Conservation (phyloP, 495 filamentous ascomycete species). For the Cudoniella acicularis region DNA sequence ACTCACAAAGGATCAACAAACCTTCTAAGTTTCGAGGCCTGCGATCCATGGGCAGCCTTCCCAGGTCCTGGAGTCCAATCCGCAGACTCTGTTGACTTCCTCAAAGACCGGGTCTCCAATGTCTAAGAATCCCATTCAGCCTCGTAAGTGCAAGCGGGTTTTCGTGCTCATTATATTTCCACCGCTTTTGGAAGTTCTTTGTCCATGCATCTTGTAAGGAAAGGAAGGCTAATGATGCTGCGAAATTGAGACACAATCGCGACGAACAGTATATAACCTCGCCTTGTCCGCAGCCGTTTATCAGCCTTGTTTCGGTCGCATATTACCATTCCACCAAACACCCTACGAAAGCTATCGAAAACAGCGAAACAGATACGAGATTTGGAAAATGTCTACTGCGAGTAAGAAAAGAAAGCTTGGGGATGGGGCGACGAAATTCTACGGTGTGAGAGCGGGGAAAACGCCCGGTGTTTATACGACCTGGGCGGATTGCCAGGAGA, state of each 20-base stretch:
- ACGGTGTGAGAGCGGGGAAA: slow-evolving; percentile 76
- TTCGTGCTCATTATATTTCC: background rate
- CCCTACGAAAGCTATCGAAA: background rate
- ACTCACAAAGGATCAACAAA: background rate
- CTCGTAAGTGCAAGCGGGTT: slow-evolving; percentile 12
- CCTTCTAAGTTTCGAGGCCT: background rate
- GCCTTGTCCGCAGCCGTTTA: too few relatives aligned
- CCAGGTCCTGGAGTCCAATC: background rate
- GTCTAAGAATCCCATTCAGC: slow-evolving; percentile 6
- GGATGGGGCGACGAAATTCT: slow-evolving; percentile 65
- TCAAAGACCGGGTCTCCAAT: background rate
- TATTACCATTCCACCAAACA: background rate
- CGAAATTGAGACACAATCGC: too few relatives aligned
- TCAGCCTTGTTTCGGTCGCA: too few relatives aligned
- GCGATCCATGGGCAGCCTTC: background rate
- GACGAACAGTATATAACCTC: too few relatives aligned
- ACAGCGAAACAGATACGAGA: background rate
- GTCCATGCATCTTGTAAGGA: too few relatives aligned
- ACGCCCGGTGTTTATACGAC: slow-evolving; percentile 82
- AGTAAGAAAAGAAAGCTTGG: slow-evolving; percentile 59
- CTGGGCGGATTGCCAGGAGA: slow-evolving; percentile 76
- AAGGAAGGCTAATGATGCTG: too few relatives aligned
- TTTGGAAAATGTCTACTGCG: slow-evolving; percentile 11
- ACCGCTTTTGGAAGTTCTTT: background rate
- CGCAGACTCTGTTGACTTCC: background rate